These are phyloP conservation scores for Arxiozyma bovina DNA, from an alignment of 1,139 yeast genomes.

Conservation along the genomic window DNA sequence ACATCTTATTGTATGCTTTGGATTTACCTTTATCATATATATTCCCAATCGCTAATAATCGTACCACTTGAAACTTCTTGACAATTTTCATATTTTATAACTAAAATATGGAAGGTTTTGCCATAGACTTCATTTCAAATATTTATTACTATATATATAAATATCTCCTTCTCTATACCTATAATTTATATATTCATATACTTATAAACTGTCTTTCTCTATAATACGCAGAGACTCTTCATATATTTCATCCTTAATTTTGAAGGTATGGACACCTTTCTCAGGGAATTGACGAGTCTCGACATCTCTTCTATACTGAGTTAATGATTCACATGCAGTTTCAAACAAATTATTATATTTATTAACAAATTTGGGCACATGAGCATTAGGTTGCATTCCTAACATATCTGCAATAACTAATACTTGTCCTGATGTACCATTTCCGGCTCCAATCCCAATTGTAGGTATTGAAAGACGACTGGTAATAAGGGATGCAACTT, in stretches of 20 bases:
- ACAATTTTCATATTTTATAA: no score
- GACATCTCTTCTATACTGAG: constrained; percentile 53
- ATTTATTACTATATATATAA: no score
- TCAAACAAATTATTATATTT: constrained; percentile 49
- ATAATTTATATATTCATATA: no score
- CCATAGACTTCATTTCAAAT: no score
- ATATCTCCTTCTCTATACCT: background rate
- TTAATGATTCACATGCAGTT: constrained; percentile 45
- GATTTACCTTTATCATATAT: no score
- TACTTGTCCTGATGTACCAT: constrained; percentile 77
- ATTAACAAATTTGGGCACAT: constrained; percentile 67
- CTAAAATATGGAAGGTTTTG: no score
- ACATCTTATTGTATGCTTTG: no score
- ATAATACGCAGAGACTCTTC: constrained; percentile 34
- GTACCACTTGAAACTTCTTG: no score
- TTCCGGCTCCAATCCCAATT: constrained; percentile 95
- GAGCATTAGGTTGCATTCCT: constrained; percentile 56
- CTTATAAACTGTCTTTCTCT: constrained; percentile 1
- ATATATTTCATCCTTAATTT: constrained; percentile 58
- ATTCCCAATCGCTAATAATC: no score
- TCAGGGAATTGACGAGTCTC: constrained; percentile 49
- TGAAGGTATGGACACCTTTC: constrained; percentile 55
- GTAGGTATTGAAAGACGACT: constrained; percentile 58
- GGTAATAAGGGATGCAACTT: constrained; percentile 61
- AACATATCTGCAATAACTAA: constrained; percentile 78